phyloP scores from a whole-genome alignment of 176 grass and related monocot genomes.

The Saccharum officinarum region DNA sequence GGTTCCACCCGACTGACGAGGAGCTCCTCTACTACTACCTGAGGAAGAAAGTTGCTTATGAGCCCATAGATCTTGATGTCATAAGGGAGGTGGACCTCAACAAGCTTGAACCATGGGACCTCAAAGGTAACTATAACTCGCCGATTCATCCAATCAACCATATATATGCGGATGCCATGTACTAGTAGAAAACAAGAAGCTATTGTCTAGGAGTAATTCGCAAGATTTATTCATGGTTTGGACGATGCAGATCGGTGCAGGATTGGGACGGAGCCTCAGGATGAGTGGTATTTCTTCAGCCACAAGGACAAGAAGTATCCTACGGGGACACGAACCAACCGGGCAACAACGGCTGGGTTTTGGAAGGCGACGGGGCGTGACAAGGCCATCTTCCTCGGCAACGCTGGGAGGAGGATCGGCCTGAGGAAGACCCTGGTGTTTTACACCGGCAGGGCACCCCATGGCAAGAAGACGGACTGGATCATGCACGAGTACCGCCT shows the following conservation, averaged over 20 bases:
- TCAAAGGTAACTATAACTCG: slow-evolving; percentile 56
- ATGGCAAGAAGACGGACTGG: slow-evolving; percentile 76
- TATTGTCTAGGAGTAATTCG: neutral
- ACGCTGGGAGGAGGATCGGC: slow-evolving; percentile 56
- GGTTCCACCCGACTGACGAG: slow-evolving; percentile 90
- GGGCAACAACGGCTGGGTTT: slow-evolving; percentile 67
- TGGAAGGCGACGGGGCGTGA: slow-evolving; percentile 80
- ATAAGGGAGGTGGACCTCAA: slow-evolving; percentile 86
- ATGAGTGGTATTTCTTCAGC: slow-evolving; percentile 97
- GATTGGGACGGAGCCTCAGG: slow-evolving; percentile 65
- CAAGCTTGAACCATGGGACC: slow-evolving; percentile 91
- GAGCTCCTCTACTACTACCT: slow-evolving; percentile 88
- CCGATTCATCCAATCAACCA: neutral
- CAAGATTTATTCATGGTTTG: slow-evolving; percentile 15
- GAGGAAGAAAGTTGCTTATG: slow-evolving; percentile 74
- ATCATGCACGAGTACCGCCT: slow-evolving; percentile 98
- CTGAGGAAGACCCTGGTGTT: slow-evolving; percentile 90
- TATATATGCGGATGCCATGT: neutral
- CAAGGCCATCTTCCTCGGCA: slow-evolving; percentile 62
- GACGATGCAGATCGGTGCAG: slow-evolving; percentile 70
- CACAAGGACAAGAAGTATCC: slow-evolving; percentile 99
- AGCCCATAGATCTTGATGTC: slow-evolving; percentile 79
- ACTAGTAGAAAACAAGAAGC: neutral
- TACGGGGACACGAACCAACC: slow-evolving; percentile 71
- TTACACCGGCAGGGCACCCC: slow-evolving; percentile 85